A percentile compares a stretch with the other conserved stretches of the same genome.
Conservation (phyloP, 2,329 filamentous ascomycete genomes). For the Paecilomyces variotii region DNA sequence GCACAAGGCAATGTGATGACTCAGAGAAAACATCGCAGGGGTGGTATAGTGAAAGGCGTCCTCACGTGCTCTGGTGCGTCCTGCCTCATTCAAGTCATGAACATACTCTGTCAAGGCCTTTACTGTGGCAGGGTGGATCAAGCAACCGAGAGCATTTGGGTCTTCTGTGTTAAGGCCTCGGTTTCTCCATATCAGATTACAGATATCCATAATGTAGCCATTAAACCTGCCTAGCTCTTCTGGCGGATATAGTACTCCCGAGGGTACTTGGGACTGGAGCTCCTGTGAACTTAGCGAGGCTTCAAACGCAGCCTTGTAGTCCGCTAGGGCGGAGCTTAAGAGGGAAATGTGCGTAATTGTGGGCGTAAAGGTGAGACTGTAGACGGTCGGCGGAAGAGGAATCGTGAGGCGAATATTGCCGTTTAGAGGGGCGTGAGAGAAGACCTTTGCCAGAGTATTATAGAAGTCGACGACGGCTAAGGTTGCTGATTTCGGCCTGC, state of each 20-base stretch:
- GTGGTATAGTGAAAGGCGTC: slow-evolving; percentile 27
- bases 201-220: slow-evolving; percentile 77
- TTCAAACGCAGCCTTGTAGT: slow-evolving; percentile 69
- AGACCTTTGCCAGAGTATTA: slow-evolving; percentile 53
- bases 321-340: slow-evolving; percentile 60
- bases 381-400: slow-evolving; percentile 60
- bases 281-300: slow-evolving; percentile 41
- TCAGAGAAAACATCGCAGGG: slow-evolving; percentile 38
- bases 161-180: slow-evolving; percentile 62
- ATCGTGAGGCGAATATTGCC: slow-evolving; percentile 57
- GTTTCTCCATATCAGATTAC: slow-evolving; percentile 73
- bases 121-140: slow-evolving; percentile 42
- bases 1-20: slow-evolving; percentile 38
- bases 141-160: slow-evolving; percentile 49
- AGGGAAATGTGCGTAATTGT: slow-evolving; percentile 59
- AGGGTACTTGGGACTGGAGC: slow-evolving; percentile 23
- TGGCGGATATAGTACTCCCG: slow-evolving; percentile 44
- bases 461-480: slow-evolving; percentile 60
- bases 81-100: slow-evolving; percentile 27
- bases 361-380: slow-evolving; percentile 60
- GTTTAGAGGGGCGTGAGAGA: slow-evolving; percentile 45
- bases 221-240: slow-evolving; percentile 65
- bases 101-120: slow-evolving; percentile 36
- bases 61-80: slow-evolving; percentile 19
- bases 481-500: slow-evolving; percentile 26